Base-by-base conservation (phyloP, 257 asterid genomes). In the Salvia rosmarinus region DNA sequence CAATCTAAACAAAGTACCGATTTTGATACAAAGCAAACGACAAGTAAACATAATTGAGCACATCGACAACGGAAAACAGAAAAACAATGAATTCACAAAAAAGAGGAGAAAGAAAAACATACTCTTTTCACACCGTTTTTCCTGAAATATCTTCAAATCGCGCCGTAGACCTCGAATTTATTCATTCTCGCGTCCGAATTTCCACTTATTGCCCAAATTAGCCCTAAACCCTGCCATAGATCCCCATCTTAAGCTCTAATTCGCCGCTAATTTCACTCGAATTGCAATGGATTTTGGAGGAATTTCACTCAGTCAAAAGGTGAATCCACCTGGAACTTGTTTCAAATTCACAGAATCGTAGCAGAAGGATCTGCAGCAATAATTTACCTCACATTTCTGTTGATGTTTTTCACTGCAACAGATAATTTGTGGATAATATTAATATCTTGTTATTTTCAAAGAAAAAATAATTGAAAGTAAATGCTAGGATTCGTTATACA, bases 111-210 rank as follows among this genome's bases (percentile, higher is more conserved):
- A 17, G 5, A 9, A 57, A 16, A 37, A 44, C 51, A 14, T 64
- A 64, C 25, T 40, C 60, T 78, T 75, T 20, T 63, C 30, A 61
- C 74, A 42, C 49, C 55, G 47, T 67, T 44, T 57, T 8, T 40
- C 52, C 73, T 7, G 49, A 75, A 64, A 68, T 70, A 63, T 71
- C 79, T 77, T 79, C 80, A 81, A 76, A 75, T 75, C 79, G 71
- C 52, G 63, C 28, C 56, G 47, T 55, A 46, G 46, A 59, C 70
- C 74, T 74, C 84, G 61, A 44, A 60, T 64, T 16, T 65, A 40
- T 58, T 78, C 77, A 79, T 71, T 39, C 46, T 44, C 54, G 72
- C 64, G 50, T 71, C 73, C 37, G 69, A 64, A 75, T 68, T 65
- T 11, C 55, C 58, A 68, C 44, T 67, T 39, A 21, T 51, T 10